Conservation (phyloP, 2,329 filamentous ascomycete genomes). For the Periconia sp. region DNA sequence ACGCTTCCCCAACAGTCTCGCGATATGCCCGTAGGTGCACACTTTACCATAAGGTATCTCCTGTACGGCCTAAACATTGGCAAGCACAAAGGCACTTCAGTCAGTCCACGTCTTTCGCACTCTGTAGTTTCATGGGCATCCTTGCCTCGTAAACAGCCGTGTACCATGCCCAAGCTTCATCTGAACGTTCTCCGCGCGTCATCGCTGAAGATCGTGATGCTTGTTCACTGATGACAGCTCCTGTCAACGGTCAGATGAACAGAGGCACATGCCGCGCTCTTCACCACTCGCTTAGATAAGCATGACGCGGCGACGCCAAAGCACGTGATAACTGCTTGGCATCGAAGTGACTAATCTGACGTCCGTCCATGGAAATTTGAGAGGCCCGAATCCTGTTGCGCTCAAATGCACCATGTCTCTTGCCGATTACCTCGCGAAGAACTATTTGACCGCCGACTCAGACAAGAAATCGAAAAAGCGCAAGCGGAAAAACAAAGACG, state of each 20-base stretch:
- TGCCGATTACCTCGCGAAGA: conserved; percentile 84
- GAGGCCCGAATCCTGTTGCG: background rate
- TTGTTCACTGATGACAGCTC: background rate
- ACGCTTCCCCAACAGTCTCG: conserved; percentile 72
- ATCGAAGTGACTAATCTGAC: background rate
- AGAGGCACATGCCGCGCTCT: background rate
- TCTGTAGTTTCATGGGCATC: background rate
- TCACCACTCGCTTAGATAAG: background rate
- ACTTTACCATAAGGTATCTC: conserved; percentile 82
- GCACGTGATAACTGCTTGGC: conserved; percentile 22
- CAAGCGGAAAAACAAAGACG: conserved; percentile 48
- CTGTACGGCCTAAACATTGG: conserved; percentile 64
- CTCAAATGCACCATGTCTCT: conserved; percentile 57
- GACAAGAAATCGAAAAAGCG: conserved; percentile 57
- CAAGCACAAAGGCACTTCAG: background rate
- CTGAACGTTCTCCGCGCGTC: conserved; percentile 60
- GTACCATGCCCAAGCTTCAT: conserved; percentile 76
- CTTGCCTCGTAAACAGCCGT: conserved; percentile 68
- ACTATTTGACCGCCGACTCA: conserved; percentile 75
- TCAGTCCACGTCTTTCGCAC: background rate
- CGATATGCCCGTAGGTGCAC: conserved; percentile 85
- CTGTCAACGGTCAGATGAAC: background rate
- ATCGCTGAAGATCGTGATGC: conserved; percentile 45
- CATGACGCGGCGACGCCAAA: conserved; percentile 17
- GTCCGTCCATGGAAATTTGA: background rate